phyloP scores from a whole-genome alignment of 495 filamentous ascomycete species.

The Tuber microsphaerosporum region DNA sequence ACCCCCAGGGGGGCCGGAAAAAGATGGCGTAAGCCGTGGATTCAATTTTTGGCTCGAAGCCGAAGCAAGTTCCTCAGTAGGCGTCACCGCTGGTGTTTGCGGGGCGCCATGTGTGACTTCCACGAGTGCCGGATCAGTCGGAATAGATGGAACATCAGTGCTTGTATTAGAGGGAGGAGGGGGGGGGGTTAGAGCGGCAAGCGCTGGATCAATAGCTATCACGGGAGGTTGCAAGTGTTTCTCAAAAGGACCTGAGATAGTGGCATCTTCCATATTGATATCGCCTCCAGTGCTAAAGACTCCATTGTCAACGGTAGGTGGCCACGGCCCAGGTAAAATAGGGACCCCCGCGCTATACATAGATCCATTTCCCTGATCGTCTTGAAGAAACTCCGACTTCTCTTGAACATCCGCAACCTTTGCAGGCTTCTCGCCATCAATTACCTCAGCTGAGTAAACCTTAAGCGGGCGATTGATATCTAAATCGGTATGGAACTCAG shows the following conservation, averaged over 20 bases:
- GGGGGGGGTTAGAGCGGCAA: constrained; percentile 32
- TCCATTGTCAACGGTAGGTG: constrained; percentile 4
- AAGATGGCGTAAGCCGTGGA: not conserved
- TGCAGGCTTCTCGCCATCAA: constrained; percentile 53
- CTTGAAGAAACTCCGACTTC: constrained; percentile 23
- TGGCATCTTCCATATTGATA: constrained; percentile 33
- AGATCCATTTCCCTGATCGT: constrained; percentile 7
- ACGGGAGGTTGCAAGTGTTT: constrained; percentile 13
- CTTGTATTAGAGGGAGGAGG: constrained; percentile 20
- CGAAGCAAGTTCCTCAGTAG: constrained; percentile 24
- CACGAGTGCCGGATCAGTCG: constrained; percentile 38
- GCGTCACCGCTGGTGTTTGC: constrained; percentile 36
- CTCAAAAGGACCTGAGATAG: constrained; percentile 16
- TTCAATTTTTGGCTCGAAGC: not conserved
- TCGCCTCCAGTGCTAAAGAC: constrained; percentile 18
- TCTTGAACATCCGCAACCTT: constrained; percentile 36
- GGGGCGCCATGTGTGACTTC: constrained; percentile 18
- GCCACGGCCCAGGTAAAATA: not conserved
- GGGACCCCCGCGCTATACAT: not conserved
- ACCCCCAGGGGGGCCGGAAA: constrained; percentile 15
- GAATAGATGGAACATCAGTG: constrained; percentile 9
- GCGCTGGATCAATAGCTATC: constrained; percentile 35
- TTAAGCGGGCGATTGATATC: constrained; percentile 74
- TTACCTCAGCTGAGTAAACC: constrained; percentile 72
- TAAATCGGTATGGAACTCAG: constrained; percentile 91